Conservation (phyloP, 257 asterid species). For the Solanum pimpinellifolium region DNA sequence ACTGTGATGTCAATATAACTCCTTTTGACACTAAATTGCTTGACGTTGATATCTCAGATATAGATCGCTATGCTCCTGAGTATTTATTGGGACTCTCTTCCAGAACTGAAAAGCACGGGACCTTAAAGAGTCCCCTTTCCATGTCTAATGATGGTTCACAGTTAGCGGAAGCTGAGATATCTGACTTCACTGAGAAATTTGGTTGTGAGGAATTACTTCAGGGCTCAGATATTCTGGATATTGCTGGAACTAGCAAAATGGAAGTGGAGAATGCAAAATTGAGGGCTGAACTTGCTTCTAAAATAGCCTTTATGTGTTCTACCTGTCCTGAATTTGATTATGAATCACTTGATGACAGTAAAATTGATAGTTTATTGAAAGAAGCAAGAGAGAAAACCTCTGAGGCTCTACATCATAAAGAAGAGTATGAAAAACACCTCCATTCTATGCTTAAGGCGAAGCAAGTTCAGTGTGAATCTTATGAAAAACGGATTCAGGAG, state of each 20-base stretch:
- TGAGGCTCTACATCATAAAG: constrained; percentile 71
- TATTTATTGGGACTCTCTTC: constrained; percentile 49
- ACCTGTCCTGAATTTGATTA: constrained; percentile 48
- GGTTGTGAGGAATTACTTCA: constrained; percentile 48
- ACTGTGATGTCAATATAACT: constrained; percentile 75
- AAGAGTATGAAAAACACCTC: constrained; percentile 73
- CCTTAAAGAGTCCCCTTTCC: constrained; percentile 42
- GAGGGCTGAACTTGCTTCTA: constrained; percentile 96
- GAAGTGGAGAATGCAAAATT: constrained; percentile 95
- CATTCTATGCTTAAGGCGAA: constrained; percentile 57
- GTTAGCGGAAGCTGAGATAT: constrained; percentile 41
- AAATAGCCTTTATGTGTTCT: constrained; percentile 77
- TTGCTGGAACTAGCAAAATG: constrained; percentile 89
- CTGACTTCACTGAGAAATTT: constrained; percentile 27
- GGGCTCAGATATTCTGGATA: constrained; percentile 70
- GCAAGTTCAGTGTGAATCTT: constrained; percentile 78
- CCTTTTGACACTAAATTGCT: constrained; percentile 77
- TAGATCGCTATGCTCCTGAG: constrained; percentile 90
- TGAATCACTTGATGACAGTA: constrained; percentile 53
- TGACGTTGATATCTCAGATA: constrained; percentile 65
- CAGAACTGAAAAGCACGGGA: constrained; percentile 38
- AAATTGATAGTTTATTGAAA: constrained; percentile 50
- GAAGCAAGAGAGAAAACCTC: constrained; percentile 66
- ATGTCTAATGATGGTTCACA: constrained; percentile 49
- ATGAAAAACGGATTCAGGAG: constrained; percentile 85